These are phyloP conservation scores for Calcarisporium arbuscula DNA, from an alignment of 2,329 filamentous ascomycete species.

Conservation along the genomic window DNA sequence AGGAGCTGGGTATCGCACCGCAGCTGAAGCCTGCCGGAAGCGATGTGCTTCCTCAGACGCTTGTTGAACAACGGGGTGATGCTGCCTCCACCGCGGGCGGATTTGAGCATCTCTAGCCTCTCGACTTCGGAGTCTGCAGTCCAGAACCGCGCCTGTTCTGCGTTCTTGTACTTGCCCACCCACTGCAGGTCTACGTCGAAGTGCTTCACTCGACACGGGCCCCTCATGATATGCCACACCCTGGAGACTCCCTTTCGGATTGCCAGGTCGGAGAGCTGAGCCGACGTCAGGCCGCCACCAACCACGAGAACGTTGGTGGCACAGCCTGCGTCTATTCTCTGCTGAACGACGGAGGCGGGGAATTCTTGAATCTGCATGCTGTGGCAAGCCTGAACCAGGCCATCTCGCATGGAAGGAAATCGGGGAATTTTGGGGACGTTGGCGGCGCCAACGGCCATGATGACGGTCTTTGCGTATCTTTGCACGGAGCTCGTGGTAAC, in stretches of 20 bases:
- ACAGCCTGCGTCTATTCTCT: slow-evolving; percentile 41
- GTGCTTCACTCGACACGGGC: slow-evolving; percentile 56
- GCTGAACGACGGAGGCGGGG: slow-evolving; percentile 44
- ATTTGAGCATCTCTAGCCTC: slow-evolving; percentile 57
- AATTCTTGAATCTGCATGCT: slow-evolving; percentile 57
- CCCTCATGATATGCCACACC: slow-evolving; percentile 65
- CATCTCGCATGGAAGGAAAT: slow-evolving; percentile 25
- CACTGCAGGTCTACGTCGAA: slow-evolving; percentile 73
- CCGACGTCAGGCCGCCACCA: slow-evolving; percentile 70
- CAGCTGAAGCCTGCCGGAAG: slow-evolving; percentile 45
- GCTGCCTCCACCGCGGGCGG: slow-evolving; percentile 69
- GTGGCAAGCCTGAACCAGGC: slow-evolving; percentile 48
- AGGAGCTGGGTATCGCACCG: slow-evolving; percentile 51
- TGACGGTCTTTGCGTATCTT: slow-evolving; percentile 52
- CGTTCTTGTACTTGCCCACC: slow-evolving; percentile 79
- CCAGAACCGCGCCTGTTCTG: slow-evolving; percentile 72
- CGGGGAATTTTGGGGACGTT: slow-evolving; percentile 47
- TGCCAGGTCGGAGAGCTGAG: slow-evolving; percentile 64
- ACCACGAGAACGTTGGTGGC: slow-evolving; percentile 63
- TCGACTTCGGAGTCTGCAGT: slow-evolving; percentile 65
- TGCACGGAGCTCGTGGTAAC: slow-evolving; percentile 47
- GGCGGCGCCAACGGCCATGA: slow-evolving; percentile 66
- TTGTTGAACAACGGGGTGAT: slow-evolving; percentile 64
- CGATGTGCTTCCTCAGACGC: slow-evolving; percentile 55
- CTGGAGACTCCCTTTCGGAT: slow-evolving; percentile 58